Base-by-base conservation (phyloP, 352 stramenopile genomes). In the Phytophthora sp. region DNA sequence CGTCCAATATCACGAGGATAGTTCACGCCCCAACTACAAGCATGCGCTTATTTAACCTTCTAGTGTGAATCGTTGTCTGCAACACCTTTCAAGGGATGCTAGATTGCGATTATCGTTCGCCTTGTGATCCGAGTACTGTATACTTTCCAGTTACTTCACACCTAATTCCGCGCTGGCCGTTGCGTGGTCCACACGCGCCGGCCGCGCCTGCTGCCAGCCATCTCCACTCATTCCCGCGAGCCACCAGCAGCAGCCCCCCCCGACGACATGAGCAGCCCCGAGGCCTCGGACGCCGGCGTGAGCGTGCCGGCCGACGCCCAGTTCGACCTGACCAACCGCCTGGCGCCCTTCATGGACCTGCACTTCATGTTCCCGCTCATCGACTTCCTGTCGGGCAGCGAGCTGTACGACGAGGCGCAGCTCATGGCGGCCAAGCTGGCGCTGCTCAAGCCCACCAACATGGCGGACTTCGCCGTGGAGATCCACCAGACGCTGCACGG, bases 311-410 rank as follows among this genome's bases (percentile, higher is more conserved):
- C 82, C 8, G 78, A 91, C 34, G 76, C 86, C 54, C 79, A 91
- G 65, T 98, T 97, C 77, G 95, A 98, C 72, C 82, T 99, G 50
- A 99, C 96, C 44, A 96, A 97, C 68, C 87, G 82, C 62, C 83
- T 98, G 54, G 94, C 92, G 54, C 92, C 95, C 49, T 98, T 97
- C 76, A 94, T 99, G 80, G 96, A 99, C 69, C 84, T 97, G 41
- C 96, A 99, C 89, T 98, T 98, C 76, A 97, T 99, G 87, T 98
- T 99, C 82, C 95, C 95, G 62, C 79, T 99, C 42, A 95, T 99
- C 60, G 94, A 98, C 69, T 99, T 98, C 64, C 66, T 98, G 35
- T 85, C 84, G 18, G 94, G 85, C 60, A 89, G 88, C 42, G 89
- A 98, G 54, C 76, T 95, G 46, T 98, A 98, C 69, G 90, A 98